These are phyloP conservation scores for Closterium sp. DNA, from an alignment of 139 green algal species.

Conservation along the genomic window DNA sequence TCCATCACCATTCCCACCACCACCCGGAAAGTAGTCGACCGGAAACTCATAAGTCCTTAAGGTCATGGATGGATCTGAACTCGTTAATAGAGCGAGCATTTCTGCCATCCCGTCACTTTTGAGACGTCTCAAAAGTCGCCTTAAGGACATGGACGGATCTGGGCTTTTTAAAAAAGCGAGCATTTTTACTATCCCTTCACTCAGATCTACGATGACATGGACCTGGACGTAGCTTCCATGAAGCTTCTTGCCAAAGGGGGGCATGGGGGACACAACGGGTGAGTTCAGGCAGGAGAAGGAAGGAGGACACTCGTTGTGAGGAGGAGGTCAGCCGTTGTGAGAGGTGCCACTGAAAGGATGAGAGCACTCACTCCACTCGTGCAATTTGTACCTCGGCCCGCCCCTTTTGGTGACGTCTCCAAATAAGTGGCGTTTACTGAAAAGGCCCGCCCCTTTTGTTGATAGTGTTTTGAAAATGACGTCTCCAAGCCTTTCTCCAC, in stretches of 20 bases:
- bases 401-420: background rate
- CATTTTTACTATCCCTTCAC: background rate
- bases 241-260: conserved; percentile 74
- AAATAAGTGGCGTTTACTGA: too few species aligned
- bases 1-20: background rate
- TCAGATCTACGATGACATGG: conserved; percentile 83
- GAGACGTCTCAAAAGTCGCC: too few species aligned
- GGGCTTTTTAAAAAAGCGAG: too few species aligned
- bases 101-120: too few species aligned
- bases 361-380: background rate
- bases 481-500: too few species aligned
- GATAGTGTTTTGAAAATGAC: too few species aligned
- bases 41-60: too few species aligned
- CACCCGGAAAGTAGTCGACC: too few species aligned
- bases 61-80: too few species aligned
- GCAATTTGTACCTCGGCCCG: background rate
- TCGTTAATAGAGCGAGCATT: too few species aligned
- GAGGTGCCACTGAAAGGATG: background rate
- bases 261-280: conserved; percentile 88
- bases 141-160: too few species aligned
- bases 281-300: background rate
- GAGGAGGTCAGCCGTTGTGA: background rate
- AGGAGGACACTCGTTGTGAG: background rate
- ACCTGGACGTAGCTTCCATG: conserved; percentile 60
- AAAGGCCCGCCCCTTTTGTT: too few species aligned